A percentile compares a stretch with the other conserved stretches of the same genome.
Evolutionary conservation across 306 rosid species (phyloP).

Genomic region (Cucurbita maxima): DNA sequence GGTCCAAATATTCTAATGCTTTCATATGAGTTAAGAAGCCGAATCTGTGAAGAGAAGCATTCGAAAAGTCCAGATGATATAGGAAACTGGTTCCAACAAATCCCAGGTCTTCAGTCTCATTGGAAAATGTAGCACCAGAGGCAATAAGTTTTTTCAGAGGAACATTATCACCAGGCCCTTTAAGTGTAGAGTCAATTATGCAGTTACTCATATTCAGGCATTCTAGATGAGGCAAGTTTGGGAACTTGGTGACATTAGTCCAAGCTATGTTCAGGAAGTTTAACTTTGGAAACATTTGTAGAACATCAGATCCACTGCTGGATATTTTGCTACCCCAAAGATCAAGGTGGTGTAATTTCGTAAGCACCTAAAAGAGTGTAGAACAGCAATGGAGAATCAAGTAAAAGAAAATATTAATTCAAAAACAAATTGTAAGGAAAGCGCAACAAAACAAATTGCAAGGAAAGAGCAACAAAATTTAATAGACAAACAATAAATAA

Average conservation of each 20-base stretch:
- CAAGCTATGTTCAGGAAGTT: conserved; percentile 69
- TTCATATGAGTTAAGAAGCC: conserved; percentile 40
- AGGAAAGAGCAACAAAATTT: neutral
- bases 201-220: conserved; percentile 76
- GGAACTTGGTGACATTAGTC: conserved; percentile 65
- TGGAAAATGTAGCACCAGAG: conserved; percentile 47
- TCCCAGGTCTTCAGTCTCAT: conserved; percentile 39
- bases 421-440: neutral
- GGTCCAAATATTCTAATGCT: conserved; percentile 60
- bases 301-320: conserved; percentile 47
- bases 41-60: conserved; percentile 41
- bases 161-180: conserved; percentile 33
- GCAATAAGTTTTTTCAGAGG: conserved; percentile 46
- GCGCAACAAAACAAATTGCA: neutral
- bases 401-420: neutral
- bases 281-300: conserved; percentile 47
- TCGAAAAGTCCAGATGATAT: conserved; percentile 45
- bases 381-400: neutral
- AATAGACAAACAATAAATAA: neutral
- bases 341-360: conserved; percentile 57
- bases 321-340: conserved; percentile 88
- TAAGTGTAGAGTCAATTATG: conserved; percentile 42
- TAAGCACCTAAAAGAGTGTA: conserved; percentile 38
- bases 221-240: conserved; percentile 42
- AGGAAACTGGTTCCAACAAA: conserved; percentile 28